phyloP scores from a whole-genome alignment of 2,329 filamentous ascomycete genomes.

The Cercospora berteroae region DNA sequence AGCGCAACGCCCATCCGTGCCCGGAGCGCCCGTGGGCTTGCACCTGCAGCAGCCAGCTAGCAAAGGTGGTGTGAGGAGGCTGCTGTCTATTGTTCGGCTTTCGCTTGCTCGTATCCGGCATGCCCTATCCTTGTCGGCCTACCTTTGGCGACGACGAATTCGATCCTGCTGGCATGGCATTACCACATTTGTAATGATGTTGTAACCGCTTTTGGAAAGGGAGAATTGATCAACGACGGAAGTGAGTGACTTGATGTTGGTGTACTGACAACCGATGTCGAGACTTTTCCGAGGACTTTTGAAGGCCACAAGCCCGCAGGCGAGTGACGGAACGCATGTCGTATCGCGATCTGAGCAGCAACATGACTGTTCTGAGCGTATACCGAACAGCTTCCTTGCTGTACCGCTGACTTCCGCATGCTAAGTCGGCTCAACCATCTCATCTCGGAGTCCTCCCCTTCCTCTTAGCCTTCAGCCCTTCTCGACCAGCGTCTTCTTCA shows the following conservation, averaged over 20 bases:
- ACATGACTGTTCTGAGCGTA: not conserved
- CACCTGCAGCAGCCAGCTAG: not conserved
- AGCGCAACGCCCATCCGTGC: not conserved
- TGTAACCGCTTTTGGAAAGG: not conserved
- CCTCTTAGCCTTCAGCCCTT: not conserved
- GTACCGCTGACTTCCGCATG: not conserved
- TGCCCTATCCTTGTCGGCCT: not conserved
- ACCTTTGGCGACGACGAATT: not conserved
- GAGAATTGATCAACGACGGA: not conserved
- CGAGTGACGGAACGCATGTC: not conserved
- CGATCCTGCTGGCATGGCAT: not conserved
- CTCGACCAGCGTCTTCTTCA: not conserved
- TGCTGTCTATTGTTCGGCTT: not conserved
- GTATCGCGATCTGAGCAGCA: not conserved
- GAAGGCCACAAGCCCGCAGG: not conserved
- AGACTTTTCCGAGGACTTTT: not conserved
- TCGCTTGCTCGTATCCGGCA: not conserved
- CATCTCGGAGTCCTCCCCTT: not conserved
- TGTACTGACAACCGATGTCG: not conserved
- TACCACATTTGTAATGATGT: not conserved
- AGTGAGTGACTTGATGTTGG: not conserved
- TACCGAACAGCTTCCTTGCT: not conserved
- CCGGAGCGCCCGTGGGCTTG: slow-evolving; percentile 5
- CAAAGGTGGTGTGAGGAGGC: not conserved
- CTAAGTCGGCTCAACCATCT: not conserved